These are phyloP conservation scores for Kurtzmaniella cleridarum DNA, from an alignment of 805 yeast species.

Conservation along the genomic window DNA sequence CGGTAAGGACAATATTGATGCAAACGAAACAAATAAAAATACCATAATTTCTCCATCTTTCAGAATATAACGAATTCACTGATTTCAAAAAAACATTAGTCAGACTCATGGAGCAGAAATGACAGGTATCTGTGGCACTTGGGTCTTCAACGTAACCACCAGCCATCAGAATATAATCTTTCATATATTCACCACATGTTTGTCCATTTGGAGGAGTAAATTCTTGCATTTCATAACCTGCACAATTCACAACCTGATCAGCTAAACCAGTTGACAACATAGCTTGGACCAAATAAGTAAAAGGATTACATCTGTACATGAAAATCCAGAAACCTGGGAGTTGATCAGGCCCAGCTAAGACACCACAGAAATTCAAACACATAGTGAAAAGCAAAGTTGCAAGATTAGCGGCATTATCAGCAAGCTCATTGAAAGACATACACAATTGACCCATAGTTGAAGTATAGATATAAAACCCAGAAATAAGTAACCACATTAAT, in stretches of 20 bases:
- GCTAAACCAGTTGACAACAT: slow-evolving; percentile 27
- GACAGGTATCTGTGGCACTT: slow-evolving; percentile 14
- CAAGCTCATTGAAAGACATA: slow-evolving; percentile 54
- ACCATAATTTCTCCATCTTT: slow-evolving; percentile 25
- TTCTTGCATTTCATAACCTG: slow-evolving; percentile 15
- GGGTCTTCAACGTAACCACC: slow-evolving; percentile 19
- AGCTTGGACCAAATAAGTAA: slow-evolving; percentile 28
- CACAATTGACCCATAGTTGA: slow-evolving; percentile 55
- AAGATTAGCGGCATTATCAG: slow-evolving; percentile 60
- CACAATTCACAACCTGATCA: slow-evolving; percentile 19
- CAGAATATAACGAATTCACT: slow-evolving; percentile 15
- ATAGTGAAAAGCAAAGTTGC: slow-evolving; percentile 54
- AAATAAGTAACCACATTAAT: slow-evolving; percentile 42
- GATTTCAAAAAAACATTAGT: slow-evolving; percentile 24
- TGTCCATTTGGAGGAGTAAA: slow-evolving; percentile 20
- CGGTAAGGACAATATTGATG: slow-evolving; percentile 21
- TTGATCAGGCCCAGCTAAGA: slow-evolving; percentile 48
- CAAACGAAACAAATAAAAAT: slow-evolving; percentile 21
- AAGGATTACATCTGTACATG: slow-evolving; percentile 32
- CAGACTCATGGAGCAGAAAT: slow-evolving; percentile 18
- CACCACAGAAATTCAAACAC: slow-evolving; percentile 74
- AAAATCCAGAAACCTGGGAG: slow-evolving; percentile 60
- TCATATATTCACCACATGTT: slow-evolving; percentile 28
- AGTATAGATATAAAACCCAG: slow-evolving; percentile 45
- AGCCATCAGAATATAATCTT: slow-evolving; percentile 15